phyloP scores from a whole-genome alignment of 768 basidiomycete species.

The Grammothele lineata region DNA sequence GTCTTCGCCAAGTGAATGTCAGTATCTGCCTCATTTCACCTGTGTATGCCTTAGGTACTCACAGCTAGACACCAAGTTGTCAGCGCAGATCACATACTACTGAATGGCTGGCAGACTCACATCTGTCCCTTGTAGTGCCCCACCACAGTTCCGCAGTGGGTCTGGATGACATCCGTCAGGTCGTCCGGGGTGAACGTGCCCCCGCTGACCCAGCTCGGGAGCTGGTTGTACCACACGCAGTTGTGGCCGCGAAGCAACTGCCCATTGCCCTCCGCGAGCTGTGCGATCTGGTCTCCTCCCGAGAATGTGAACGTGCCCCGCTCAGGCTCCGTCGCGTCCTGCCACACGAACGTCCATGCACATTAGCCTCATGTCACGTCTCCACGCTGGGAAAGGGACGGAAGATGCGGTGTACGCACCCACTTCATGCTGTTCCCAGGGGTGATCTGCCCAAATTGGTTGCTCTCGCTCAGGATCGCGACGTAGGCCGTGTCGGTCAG shows the following conservation, averaged over 20 bases:
- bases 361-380: not conserved
- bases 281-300: conserved; percentile 40
- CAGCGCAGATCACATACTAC: too few species aligned
- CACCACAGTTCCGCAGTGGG: conserved; percentile 47
- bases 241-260: conserved; percentile 45
- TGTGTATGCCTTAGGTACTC: too few species aligned
- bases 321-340: conserved; percentile 51
- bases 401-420: conserved; percentile 18
- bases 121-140: conserved; percentile 50
- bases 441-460: conserved; percentile 41
- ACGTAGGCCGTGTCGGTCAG: conserved; percentile 36
- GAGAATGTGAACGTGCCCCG: conserved; percentile 45
- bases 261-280: conserved; percentile 41
- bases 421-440: conserved; percentile 45
- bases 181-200: conserved; percentile 39
- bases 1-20: conserved; percentile 24
- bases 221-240: conserved; percentile 47
- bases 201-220: conserved; percentile 45
- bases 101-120: too few species aligned
- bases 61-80: too few species aligned
- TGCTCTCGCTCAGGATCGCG: conserved; percentile 32
- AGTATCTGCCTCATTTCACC: not conserved
- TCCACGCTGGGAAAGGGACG: too few species aligned
- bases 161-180: conserved; percentile 41
- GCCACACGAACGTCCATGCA: not conserved